Percentiles rank a stretch among this genome's conserved stretches.
Conservation (phyloP, 2,329 filamentous ascomycete species). For the Fusarium sp. region DNA sequence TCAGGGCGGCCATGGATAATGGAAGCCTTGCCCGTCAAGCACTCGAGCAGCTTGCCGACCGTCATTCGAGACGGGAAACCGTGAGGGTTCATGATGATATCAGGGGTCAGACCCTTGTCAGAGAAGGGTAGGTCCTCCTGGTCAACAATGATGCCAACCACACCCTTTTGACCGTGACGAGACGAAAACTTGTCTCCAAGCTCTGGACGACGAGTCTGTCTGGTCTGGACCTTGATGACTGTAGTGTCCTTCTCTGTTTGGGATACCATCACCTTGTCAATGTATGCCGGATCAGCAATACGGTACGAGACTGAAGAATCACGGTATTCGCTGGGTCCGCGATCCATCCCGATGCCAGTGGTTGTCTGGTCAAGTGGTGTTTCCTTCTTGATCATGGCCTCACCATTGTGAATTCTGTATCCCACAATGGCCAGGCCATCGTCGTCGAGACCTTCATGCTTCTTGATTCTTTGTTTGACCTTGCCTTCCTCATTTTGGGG, state of each 20-base stretch:
- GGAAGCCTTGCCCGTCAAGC: conserved; percentile 93
- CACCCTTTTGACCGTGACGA: conserved; percentile 97
- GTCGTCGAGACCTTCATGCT: conserved; percentile 79
- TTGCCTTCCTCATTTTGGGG: conserved; percentile 70
- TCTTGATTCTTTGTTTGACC: conserved; percentile 69
- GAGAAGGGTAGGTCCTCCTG: conserved; percentile 98
- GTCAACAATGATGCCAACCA: conserved; percentile 95
- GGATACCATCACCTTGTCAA: conserved; percentile 96
- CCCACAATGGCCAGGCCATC: conserved; percentile 93
- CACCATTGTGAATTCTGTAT: conserved; percentile 78
- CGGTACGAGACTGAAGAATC: conserved; percentile 82
- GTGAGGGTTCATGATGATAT: conserved; percentile 99
- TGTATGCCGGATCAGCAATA: conserved; percentile 85
- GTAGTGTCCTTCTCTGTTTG: conserved; percentile 87
- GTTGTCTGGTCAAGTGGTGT: conserved; percentile 82
- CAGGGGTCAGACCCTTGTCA: conserved; percentile 89
- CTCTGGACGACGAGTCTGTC: conserved; percentile 95
- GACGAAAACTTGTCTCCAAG: conserved; percentile 99
- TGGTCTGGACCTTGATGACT: conserved; percentile 92
- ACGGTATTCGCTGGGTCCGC: conserved; percentile 71
- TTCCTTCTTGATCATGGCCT: conserved; percentile 92
- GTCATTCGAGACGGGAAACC: conserved; percentile 99
- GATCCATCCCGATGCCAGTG: conserved; percentile 76
- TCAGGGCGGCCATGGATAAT: conserved; percentile 86
- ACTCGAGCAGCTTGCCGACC: conserved; percentile 96